Conservation (phyloP, 2,329 filamentous ascomycete genomes). For the Furcasterigmium furcatum region DNA sequence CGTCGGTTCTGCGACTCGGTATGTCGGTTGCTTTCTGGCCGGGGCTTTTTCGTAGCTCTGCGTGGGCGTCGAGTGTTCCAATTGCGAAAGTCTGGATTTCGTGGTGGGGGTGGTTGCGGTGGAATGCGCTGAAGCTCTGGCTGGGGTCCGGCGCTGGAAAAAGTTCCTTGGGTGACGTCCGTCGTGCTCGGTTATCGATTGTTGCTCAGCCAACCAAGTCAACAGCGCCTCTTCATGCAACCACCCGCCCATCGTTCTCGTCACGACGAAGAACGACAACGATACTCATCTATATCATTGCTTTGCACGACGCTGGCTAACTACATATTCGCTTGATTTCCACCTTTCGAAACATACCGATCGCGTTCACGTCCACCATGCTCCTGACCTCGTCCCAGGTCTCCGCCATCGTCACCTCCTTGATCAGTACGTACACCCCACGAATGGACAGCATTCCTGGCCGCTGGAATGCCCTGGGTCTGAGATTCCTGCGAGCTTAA, state of each 20-base stretch:
- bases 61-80: too few species aligned
- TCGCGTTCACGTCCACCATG: conserved; percentile 22
- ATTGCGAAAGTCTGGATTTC: neutral
- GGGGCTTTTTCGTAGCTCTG: too few species aligned
- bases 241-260: conserved; percentile 2
- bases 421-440: conserved; percentile 50
- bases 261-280: neutral
- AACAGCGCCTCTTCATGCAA: conserved; percentile 11
- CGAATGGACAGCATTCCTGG: conserved; percentile 7
- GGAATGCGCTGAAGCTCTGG: too few species aligned
- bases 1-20: too few species aligned
- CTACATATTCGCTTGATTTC: neutral
- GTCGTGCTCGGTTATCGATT: conserved; percentile 33
- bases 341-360: neutral
- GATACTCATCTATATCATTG: neutral
- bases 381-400: conserved; percentile 70
- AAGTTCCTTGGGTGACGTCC: neutral
- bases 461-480: too few species aligned
- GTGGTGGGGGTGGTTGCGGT: neutral
- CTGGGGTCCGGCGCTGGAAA: neutral
- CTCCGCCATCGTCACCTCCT: conserved; percentile 61
- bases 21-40: too few species aligned
- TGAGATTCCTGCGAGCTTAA: too few species aligned
- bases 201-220: conserved; percentile 38
- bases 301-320: neutral